Conservation (phyloP, 164 flowering plant species). For the Stephania japonica region DNA sequence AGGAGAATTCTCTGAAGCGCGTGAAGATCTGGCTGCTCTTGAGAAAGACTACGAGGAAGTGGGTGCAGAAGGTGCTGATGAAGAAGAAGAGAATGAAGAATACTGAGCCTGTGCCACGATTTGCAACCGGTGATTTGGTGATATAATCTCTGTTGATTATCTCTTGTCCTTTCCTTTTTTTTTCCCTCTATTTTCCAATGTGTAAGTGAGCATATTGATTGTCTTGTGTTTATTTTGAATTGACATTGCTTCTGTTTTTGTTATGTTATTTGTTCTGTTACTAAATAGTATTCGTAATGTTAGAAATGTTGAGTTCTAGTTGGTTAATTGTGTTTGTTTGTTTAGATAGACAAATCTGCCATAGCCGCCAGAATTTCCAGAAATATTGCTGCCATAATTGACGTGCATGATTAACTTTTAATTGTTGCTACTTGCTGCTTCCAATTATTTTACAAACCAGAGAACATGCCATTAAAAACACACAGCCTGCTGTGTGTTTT, state of each 20-base stretch:
- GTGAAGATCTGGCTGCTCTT: slow-evolving; percentile 79
- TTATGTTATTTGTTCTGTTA: not conserved
- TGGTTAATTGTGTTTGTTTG: not conserved
- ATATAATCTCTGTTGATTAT: not conserved
- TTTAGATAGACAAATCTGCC: too few species aligned
- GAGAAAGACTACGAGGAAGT: slow-evolving; percentile 84
- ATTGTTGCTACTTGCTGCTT: too few species aligned
- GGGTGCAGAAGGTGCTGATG: slow-evolving; percentile 61
- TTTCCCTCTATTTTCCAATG: not conserved
- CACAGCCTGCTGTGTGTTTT: too few species aligned
- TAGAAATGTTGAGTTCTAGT: not conserved
- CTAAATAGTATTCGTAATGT: not conserved
- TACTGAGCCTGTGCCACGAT: slow-evolving; percentile 23
- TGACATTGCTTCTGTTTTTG: slow-evolving; percentile 1
- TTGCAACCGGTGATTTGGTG: not conserved
- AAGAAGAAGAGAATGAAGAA: slow-evolving; percentile 54
- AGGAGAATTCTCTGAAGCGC: slow-evolving; percentile 83
- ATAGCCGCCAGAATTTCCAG: too few species aligned
- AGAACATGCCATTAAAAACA: too few species aligned
- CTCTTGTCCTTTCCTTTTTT: not conserved
- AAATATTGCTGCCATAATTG: too few species aligned
- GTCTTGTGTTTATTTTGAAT: not conserved
- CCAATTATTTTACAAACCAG: too few species aligned
- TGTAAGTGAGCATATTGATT: not conserved
- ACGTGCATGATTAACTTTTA: too few species aligned